phyloP scores from a whole-genome alignment of 169 alveolate species.

The Ichthyophthirius multifiliis region DNA sequence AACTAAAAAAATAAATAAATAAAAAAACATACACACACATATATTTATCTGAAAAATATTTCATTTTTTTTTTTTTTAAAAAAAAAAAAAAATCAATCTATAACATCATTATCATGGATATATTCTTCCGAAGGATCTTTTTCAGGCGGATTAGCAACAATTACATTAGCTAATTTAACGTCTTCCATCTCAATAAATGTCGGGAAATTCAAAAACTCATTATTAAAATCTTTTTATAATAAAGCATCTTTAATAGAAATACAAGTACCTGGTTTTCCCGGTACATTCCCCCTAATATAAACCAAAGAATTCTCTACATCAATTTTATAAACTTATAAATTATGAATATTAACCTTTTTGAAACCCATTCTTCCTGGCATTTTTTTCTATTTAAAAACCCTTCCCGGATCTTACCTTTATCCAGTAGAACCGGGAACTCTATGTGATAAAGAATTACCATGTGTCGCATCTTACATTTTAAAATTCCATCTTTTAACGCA shows the following conservation, averaged over 20 bases:
- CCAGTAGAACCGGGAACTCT: slow-evolving; percentile 93
- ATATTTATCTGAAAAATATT: too few relatives aligned
- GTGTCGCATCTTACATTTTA: slow-evolving; percentile 81
- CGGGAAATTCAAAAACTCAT: slow-evolving; percentile 37
- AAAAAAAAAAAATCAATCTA: slow-evolving; percentile 10
- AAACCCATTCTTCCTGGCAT: slow-evolving; percentile 95
- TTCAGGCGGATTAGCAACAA: slow-evolving; percentile 15
- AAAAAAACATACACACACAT: too few relatives aligned
- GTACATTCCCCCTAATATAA: slow-evolving; percentile 90
- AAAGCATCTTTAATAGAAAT: slow-evolving; percentile 84
- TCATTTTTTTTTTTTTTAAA: too few relatives aligned
- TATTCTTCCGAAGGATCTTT: slow-evolving; percentile 31
- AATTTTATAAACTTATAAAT: slow-evolving; percentile 81
- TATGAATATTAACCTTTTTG: slow-evolving; percentile 76
- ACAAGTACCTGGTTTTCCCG: slow-evolving; percentile 90
- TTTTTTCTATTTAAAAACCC: slow-evolving; percentile 91
- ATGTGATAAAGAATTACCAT: slow-evolving; percentile 92
- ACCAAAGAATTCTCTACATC: slow-evolving; percentile 89
- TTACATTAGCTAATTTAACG: slow-evolving; percentile 23
- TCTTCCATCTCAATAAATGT: slow-evolving; percentile 29
- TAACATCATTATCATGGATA: slow-evolving; percentile 38
- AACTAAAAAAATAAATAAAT: too few relatives aligned
- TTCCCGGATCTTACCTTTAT: slow-evolving; percentile 92
- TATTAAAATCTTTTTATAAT: slow-evolving; percentile 45
- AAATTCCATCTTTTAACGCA: slow-evolving; percentile 92